Evolutionary conservation across 495 filamentous ascomycete genomes (phyloP), one percentile per base, ranked within the genome.

Genomic region (Podospora didyma): DNA sequence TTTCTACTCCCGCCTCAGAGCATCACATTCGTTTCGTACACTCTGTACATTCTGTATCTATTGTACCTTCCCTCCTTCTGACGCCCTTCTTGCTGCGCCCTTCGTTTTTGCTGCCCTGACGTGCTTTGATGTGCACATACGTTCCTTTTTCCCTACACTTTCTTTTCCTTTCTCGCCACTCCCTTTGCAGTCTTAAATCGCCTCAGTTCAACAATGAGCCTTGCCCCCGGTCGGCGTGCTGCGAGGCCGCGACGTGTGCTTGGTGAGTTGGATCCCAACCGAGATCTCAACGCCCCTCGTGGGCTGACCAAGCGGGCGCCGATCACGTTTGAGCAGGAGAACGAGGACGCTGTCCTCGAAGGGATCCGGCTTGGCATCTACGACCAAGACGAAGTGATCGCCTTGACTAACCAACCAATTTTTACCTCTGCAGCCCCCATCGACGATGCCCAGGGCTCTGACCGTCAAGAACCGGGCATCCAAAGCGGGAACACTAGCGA

Each of bases 271-370:
- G 52, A 61, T 20, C 58, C 28, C 34, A 52, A 56, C 19, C 16
- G 37, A 7, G 56, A 69, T 34, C 59, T 66, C 37, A 63, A 67
- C 34, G 26, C 49, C 3, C 49, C 49, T 2, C 59, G 56, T n/a
- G 23, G 48, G n/a, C 10, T 46, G 0, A 46, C 19, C 52, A 60
- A 56, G 51, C 61, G 62, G 12, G 51, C 44, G 0, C 64, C 67
- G 31, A 68, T 68, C 11, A 58, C 56, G 10, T 63, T 54, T 14
- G 61, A 64, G 2, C 35, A 63, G 46, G 67, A 71, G 34, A 71
- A 68, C 53, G 34, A 58, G 31, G 37, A 21, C 5, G 58, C 62
- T 0, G 48, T 66, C 1, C 2, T 62, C 0, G 46, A 52, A 0
- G 67, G 67, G 14, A 39, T 69, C 1, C 24, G 42, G 3, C 28